Evolutionary conservation across 2,329 filamentous ascomycete species (phyloP).

Genomic region (Trichoderma atroviride): DNA sequence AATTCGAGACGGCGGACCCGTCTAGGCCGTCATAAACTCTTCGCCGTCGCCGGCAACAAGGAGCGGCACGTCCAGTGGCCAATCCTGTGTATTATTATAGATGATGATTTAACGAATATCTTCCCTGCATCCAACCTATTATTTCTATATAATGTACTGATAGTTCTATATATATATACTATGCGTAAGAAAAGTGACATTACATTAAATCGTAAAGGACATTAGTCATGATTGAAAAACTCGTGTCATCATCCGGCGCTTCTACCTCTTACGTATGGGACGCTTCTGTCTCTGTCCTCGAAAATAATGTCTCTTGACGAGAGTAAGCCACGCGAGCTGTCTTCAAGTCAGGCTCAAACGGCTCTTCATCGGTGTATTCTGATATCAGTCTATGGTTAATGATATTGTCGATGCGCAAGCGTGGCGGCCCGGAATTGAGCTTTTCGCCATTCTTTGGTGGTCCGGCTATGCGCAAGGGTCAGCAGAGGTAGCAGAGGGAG

Average conservation of each 20-base stretch:
- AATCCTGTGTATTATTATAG: constrained; percentile 16
- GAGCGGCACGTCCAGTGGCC: background rate
- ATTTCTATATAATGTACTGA: background rate
- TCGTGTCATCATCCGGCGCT: background rate
- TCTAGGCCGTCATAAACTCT: constrained; percentile 12
- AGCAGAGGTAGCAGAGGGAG: constrained; percentile 22
- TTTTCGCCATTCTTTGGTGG: constrained; percentile 43
- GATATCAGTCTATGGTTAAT: constrained; percentile 39
- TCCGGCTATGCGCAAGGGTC: constrained; percentile 36
- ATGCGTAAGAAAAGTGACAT: background rate
- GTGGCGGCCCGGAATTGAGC: constrained; percentile 43
- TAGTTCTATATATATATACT: background rate
- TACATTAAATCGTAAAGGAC: constrained; percentile 23
- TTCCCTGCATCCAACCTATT: background rate
- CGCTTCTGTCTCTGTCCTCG: constrained; percentile 11
- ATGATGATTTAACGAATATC: constrained; percentile 3
- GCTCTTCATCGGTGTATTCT: background rate
- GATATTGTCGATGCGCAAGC: constrained; percentile 45
- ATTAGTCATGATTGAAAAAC: constrained; percentile 17
- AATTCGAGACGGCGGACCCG: constrained; percentile 31
- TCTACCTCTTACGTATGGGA: background rate
- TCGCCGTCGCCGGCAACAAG: background rate
- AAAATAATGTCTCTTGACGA: constrained; percentile 12
- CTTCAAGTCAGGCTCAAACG: background rate
- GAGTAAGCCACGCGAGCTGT: background rate